A percentile compares a stretch with the other conserved stretches of the same genome.
phyloP scores from a whole-genome alignment of 345 rosid species.

The Pistacia integerrima region DNA sequence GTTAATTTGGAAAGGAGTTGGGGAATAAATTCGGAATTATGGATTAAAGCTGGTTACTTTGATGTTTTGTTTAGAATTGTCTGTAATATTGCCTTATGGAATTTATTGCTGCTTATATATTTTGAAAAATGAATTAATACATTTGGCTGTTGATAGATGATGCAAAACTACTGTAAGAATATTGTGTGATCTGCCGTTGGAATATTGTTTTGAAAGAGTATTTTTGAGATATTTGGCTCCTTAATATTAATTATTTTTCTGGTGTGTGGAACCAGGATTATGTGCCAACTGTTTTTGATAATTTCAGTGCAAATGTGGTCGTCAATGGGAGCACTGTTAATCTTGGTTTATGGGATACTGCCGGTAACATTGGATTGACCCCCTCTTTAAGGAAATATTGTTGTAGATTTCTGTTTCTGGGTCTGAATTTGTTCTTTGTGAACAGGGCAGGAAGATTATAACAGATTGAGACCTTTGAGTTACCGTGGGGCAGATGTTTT shows the following conservation, averaged over 20 bases:
- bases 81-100: not conserved
- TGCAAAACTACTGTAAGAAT: not conserved
- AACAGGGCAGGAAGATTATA: slow-evolving; percentile 94
- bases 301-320: slow-evolving; percentile 95
- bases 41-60: not conserved
- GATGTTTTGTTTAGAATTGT: not conserved
- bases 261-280: slow-evolving; percentile 63
- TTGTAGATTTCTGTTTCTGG: slow-evolving; percentile 5
- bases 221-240: not conserved
- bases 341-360: slow-evolving; percentile 97
- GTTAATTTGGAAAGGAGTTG: not conserved
- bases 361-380: slow-evolving; percentile 50
- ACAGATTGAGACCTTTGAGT: slow-evolving; percentile 87
- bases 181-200: not conserved
- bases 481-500: slow-evolving; percentile 98
- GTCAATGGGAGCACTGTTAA: slow-evolving; percentile 89
- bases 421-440: not conserved
- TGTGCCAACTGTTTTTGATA: slow-evolving; percentile 93
- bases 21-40: not conserved
- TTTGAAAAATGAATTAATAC: not conserved
- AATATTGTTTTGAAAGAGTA: not conserved
- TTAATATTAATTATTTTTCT: slow-evolving; percentile 7
- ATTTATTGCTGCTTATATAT: not conserved
- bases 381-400: not conserved
- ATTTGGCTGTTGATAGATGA: not conserved